phyloP scores from a whole-genome alignment of 2,329 filamentous ascomycete genomes.

The Ceratocystis colombiana region DNA sequence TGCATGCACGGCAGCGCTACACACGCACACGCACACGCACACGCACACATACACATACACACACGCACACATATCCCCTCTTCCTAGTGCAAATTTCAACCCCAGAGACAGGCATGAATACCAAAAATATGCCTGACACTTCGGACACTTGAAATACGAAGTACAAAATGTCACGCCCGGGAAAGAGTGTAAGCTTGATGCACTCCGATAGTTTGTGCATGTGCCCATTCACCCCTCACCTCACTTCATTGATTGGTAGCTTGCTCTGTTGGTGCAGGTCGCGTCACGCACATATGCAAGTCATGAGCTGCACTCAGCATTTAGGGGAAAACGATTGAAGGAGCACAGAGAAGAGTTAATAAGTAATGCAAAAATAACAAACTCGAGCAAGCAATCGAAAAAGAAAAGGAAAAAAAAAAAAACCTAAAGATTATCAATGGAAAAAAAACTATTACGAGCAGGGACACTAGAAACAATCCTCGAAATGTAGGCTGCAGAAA shows the following conservation, averaged over 20 bases:
- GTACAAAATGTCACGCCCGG: background rate
- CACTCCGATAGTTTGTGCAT: background rate
- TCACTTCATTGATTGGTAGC: background rate
- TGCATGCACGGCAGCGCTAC: background rate
- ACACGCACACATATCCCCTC: too few relatives aligned
- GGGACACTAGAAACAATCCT: background rate
- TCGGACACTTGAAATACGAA: background rate
- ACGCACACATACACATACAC: too few relatives aligned
- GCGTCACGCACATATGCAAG: background rate
- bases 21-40: background rate
- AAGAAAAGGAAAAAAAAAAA: background rate
- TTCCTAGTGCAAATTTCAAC: too few relatives aligned
- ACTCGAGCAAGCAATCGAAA: background rate
- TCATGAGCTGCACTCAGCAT: background rate
- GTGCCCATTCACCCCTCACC: background rate
- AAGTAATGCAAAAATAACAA: background rate
- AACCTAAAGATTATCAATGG: background rate
- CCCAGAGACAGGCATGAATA: background rate
- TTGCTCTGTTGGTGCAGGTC: background rate
- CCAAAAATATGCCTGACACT: background rate
- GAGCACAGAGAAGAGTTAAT: background rate
- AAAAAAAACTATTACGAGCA: background rate
- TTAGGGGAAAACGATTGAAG: background rate
- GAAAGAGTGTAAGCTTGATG: background rate
- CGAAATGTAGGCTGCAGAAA: background rate